These are phyloP conservation scores for Saturnispora mendoncae DNA, from an alignment of 805 yeast species.

Conservation along the genomic window DNA sequence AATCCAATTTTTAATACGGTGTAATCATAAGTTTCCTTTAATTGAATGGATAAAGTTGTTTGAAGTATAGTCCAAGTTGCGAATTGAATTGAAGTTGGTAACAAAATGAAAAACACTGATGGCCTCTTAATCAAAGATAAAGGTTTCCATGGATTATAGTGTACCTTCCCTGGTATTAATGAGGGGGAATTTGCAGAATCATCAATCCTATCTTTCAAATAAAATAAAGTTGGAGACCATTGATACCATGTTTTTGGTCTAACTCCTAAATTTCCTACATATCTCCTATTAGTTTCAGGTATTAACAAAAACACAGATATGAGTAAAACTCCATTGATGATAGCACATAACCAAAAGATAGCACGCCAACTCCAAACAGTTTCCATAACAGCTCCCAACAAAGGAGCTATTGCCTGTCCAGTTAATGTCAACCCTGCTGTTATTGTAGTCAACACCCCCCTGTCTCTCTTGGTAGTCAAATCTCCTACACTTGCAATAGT, in stretches of 20 bases:
- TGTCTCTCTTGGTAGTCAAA: constrained; percentile 48
- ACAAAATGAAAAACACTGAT: constrained; percentile 33
- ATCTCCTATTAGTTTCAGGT: constrained; percentile 70
- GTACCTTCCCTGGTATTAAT: constrained; percentile 9
- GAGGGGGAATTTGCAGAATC: background rate
- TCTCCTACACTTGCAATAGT: constrained; percentile 69
- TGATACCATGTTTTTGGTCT: constrained; percentile 37
- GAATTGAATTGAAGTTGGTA: constrained; percentile 56
- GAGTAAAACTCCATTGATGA: constrained; percentile 39
- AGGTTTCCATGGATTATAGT: constrained; percentile 24
- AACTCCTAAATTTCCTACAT: constrained; percentile 70
- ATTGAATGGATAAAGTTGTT: constrained; percentile 52
- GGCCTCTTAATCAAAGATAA: constrained; percentile 14
- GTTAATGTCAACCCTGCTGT: constrained; percentile 55
- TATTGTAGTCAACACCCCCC: constrained; percentile 66
- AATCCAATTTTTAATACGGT: constrained; percentile 53
- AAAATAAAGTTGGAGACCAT: constrained; percentile 36
- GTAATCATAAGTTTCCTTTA: constrained; percentile 43
- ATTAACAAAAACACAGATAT: constrained; percentile 31
- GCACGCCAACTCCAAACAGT: constrained; percentile 63
- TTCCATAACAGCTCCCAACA: constrained; percentile 51
- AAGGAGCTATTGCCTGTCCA: constrained; percentile 74
- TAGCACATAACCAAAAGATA: constrained; percentile 64
- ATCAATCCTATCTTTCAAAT: constrained; percentile 24
- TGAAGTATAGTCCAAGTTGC: constrained; percentile 63